Base-by-base conservation (phyloP, 257 asterid species). In the Lithospermum erythrorhizon region DNA sequence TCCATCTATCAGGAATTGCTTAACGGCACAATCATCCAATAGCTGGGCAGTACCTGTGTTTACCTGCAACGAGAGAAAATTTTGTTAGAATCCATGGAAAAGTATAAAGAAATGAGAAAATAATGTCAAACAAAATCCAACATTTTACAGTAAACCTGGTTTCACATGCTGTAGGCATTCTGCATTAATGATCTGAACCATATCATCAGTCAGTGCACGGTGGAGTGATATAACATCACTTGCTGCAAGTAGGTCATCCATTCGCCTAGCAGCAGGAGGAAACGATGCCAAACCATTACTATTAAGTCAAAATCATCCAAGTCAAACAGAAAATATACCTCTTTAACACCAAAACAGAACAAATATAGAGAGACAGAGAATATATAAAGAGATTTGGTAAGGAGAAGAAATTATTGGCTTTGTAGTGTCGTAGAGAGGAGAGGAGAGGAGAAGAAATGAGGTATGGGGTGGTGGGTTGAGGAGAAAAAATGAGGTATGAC, bases 171-270 rank as follows among this genome's bases (percentile, higher is more conserved):
- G 99, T 79, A 93, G 80, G 70, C 97, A 89, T 61, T 87, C 95
- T 32, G 91, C 85, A 68, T 82, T 89, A 54, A 93, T 77, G 58
- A 93, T 86, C 76, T 93, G 99, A 69, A 85, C 65, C 1, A 97
- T 86, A 51, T 93, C 97, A 53, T 86, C 78, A 54, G 97, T 78
- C 68, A 93, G 76, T 49, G 96, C 83, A 79, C 99, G 89, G 70
- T 93, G 99, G 68, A 93, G 70, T 2, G 99, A 89, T 70, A 93
- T 71, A 48, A 93, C 83, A 72, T 93, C 97, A 69, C 99, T 93
- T 55, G 99, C 99, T 65, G 99, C 99, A 65, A 93, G 91, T 72
- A 93, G 83, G 69, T 93, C 99, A 65, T 93, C 99, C 99, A 93
- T 93, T 82, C 85, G 83, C 75, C 99, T 81, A 27, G 99, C 99